Percentiles rank a stretch among this genome's conserved stretches.
These are phyloP conservation scores for Moesziomyces sp. DNA, from an alignment of 1,284 basidiomycete species.

Conservation along the genomic window DNA sequence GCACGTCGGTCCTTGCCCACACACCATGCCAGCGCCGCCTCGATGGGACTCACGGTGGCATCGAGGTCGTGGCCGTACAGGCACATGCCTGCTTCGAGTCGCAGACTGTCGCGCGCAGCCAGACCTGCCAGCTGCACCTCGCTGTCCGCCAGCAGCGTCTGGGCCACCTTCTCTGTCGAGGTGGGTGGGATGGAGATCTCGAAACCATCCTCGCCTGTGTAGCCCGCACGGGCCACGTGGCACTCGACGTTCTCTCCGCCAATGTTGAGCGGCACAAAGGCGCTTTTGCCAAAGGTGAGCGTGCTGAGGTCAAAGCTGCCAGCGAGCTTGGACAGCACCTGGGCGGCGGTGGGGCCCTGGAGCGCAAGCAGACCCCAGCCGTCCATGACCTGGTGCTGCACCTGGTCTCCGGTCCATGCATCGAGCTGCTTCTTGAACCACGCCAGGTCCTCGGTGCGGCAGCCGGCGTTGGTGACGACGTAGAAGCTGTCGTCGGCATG, in stretches of 20 bases:
- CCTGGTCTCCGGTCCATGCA: constrained; percentile 70
- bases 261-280: constrained; percentile 71
- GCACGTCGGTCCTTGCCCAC: constrained; percentile 88
- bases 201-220: constrained; percentile 98
- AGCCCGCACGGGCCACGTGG: constrained; percentile 94
- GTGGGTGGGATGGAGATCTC: constrained; percentile 91
- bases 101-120: constrained; percentile 89
- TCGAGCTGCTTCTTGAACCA: constrained; percentile 79
- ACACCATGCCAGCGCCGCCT: constrained; percentile 88
- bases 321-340: constrained; percentile 76
- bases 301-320: constrained; percentile 72
- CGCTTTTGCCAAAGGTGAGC: constrained; percentile 65
- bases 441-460: constrained; percentile 81
- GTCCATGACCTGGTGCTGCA: constrained; percentile 84
- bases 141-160: constrained; percentile 74
- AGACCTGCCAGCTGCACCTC: constrained; percentile 86
- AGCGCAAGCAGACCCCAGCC: constrained; percentile 89
- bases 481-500: constrained; percentile 76
- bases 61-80: constrained; percentile 94
- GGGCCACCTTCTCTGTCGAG: constrained; percentile 78
- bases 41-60: constrained; percentile 85
- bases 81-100: constrained; percentile 98
- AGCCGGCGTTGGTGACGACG: constrained; percentile 94
- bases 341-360: constrained; percentile 87
- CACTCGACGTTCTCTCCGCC: constrained; percentile 69